phyloP scores from a whole-genome alignment of 2,329 filamentous ascomycete species.

The Xylariales sp. region DNA sequence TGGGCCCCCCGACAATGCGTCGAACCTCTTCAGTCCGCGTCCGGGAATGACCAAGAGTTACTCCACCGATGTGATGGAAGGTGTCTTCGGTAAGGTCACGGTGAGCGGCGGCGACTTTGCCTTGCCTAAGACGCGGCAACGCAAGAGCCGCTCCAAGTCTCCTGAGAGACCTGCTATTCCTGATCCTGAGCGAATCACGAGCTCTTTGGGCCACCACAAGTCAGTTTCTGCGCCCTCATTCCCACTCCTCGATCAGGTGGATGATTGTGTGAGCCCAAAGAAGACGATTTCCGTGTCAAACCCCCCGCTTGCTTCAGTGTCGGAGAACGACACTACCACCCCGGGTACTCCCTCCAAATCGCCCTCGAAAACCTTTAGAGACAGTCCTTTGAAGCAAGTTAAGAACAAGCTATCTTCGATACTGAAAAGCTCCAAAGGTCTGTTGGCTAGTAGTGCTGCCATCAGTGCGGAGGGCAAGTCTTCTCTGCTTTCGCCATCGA shows the following conservation, averaged over 20 bases:
- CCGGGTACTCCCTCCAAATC: slow-evolving; percentile 49
- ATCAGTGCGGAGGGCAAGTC: slow-evolving; percentile 59
- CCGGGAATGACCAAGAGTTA: slow-evolving; percentile 56
- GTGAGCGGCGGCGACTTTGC: slow-evolving; percentile 43
- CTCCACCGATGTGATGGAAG: slow-evolving; percentile 58
- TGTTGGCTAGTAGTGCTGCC: slow-evolving; percentile 73
- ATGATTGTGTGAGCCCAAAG: slow-evolving; percentile 33
- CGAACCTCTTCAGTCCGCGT: slow-evolving; percentile 38
- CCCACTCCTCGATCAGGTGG: slow-evolving; percentile 22
- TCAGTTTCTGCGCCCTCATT: slow-evolving; percentile 59
- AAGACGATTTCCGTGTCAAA: slow-evolving; percentile 61
- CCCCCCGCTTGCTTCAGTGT: slow-evolving; percentile 44
- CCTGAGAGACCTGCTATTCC: slow-evolving; percentile 28
- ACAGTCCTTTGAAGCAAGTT: slow-evolving; percentile 83
- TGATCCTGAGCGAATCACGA: slow-evolving; percentile 27
- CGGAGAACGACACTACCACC: slow-evolving; percentile 26
- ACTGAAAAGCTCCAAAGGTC: slow-evolving; percentile 77
- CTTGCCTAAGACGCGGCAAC: slow-evolving; percentile 36
- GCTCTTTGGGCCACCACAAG: slow-evolving; percentile 49
- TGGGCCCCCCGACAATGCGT: slow-evolving; percentile 27
- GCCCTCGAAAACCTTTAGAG: slow-evolving; percentile 52
- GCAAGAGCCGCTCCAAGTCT: slow-evolving; percentile 27
- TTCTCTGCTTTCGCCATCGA: slow-evolving; percentile 51
- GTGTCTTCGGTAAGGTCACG: slow-evolving; percentile 43
- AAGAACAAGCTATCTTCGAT: slow-evolving; percentile 92